These are phyloP conservation scores for Rugonectria rugulosa DNA, from an alignment of 2,329 filamentous ascomycete genomes.

Conservation along the genomic window DNA sequence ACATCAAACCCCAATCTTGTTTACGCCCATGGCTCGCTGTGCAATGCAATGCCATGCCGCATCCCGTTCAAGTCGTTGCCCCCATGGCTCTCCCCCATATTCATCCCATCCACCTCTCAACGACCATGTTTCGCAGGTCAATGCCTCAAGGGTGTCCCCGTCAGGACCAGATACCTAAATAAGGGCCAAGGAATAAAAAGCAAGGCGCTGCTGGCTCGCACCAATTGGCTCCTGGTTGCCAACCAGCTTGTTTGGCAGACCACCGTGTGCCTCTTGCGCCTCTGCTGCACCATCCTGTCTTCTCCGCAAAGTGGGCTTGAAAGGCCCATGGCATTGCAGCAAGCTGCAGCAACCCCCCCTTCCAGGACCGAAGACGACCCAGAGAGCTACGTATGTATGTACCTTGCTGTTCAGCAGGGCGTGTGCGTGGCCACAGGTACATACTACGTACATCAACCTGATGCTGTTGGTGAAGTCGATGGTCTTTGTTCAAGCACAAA, in stretches of 20 bases:
- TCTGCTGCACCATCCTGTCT: constrained; percentile 9
- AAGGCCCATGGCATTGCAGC: constrained; percentile 11
- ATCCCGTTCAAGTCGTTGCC: constrained; percentile 10
- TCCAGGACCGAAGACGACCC: constrained; percentile 13
- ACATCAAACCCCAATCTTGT: constrained; percentile 6
- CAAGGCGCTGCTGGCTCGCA: constrained; percentile 8
- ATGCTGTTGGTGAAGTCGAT: neutral
- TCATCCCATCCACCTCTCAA: constrained; percentile 3
- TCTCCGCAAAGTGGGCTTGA: constrained; percentile 11
- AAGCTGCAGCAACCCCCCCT: constrained; percentile 16
- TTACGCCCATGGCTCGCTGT: constrained; percentile 2
- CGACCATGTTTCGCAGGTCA: constrained; percentile 13
- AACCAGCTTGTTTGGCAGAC: constrained; percentile 12
- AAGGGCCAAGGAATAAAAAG: constrained; percentile 10
- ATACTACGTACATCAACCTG: too few relatives aligned
- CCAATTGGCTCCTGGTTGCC: constrained; percentile 13
- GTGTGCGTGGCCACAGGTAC: neutral
- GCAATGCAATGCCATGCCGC: constrained; percentile 8
- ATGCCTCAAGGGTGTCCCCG: constrained; percentile 10
- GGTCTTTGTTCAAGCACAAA: neutral
- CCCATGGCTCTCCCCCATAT: constrained; percentile 3
- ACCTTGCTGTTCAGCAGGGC: constrained; percentile 14
- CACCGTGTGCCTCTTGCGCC: constrained; percentile 20
- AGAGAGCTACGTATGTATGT: constrained; percentile 5
- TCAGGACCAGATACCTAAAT: too few relatives aligned